Evolutionary conservation across 192 early-diverging fungal genomes (phyloP).

Genomic region (Coemansia sp.): DNA sequence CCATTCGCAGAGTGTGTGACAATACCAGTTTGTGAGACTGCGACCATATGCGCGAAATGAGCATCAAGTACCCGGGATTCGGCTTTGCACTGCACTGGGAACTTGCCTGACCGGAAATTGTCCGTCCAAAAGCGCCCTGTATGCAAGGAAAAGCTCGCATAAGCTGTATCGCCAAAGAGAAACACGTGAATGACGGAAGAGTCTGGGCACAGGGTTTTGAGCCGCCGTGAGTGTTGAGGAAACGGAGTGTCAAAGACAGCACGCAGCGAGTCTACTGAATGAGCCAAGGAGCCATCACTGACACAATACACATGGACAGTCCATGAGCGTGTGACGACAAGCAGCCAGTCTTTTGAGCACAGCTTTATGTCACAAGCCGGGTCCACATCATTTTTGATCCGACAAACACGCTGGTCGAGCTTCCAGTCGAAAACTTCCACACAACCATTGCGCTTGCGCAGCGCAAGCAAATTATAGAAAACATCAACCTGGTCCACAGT

Average conservation of each 20-base stretch:
- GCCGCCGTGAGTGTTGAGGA: not conserved
- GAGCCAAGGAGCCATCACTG: not conserved
- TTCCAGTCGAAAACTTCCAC: conserved; percentile 17
- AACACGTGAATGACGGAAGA: not conserved
- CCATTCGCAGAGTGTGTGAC: not conserved
- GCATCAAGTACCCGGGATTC: not conserved
- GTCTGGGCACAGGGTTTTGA: not conserved
- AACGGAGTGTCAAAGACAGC: not conserved
- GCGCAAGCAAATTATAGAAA: conserved; percentile 2
- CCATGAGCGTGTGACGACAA: conserved; percentile 1
- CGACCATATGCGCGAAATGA: not conserved
- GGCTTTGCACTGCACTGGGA: not conserved
- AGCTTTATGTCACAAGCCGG: conserved; percentile 3
- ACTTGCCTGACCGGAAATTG: not conserved
- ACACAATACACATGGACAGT: conserved; percentile 2
- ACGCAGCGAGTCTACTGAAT: not conserved
- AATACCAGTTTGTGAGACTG: not conserved
- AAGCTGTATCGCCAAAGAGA: not conserved
- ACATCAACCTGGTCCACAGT: conserved; percentile 17
- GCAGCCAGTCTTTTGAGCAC: conserved; percentile 11
- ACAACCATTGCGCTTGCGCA: conserved; percentile 5
- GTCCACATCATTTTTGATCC: not conserved
- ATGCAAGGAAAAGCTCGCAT: not conserved
- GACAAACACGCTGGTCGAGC: not conserved
- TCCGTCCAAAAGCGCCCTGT: not conserved